These are phyloP conservation scores for Magnaporthiopsis rhizophila DNA, from an alignment of 2,329 filamentous ascomycete genomes.

Conservation along the genomic window DNA sequence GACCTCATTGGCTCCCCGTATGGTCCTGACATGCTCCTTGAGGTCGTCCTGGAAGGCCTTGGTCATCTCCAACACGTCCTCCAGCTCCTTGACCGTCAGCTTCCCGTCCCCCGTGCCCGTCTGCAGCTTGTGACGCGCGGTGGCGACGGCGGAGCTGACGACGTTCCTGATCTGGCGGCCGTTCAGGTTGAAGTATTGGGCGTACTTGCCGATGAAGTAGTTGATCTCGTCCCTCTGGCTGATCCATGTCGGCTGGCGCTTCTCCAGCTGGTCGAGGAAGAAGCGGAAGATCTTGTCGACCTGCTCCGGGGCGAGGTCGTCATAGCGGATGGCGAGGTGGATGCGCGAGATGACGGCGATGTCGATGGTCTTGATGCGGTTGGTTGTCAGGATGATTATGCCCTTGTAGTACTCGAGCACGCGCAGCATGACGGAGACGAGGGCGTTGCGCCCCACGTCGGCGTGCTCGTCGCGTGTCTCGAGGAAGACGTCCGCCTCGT, in stretches of 20 bases:
- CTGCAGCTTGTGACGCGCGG: slow-evolving; percentile 10
- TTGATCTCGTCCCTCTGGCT: slow-evolving; percentile 18
- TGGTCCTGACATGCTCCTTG: slow-evolving; percentile 5
- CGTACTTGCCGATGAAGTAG: slow-evolving; percentile 14
- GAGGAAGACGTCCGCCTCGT: slow-evolving; percentile 19
- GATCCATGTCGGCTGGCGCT: slow-evolving; percentile 24
- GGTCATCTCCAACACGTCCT: slow-evolving; percentile 8
- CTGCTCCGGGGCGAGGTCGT: slow-evolving; percentile 20
- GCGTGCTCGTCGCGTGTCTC: slow-evolving; percentile 12
- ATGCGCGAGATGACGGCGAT: slow-evolving; percentile 31
- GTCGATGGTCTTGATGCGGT: slow-evolving; percentile 31
- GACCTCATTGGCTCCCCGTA: no score
- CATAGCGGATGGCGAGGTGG: slow-evolving; percentile 27
- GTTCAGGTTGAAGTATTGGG: slow-evolving; percentile 18
- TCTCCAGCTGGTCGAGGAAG: slow-evolving; percentile 22
- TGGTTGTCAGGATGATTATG: slow-evolving; percentile 33
- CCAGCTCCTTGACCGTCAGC: slow-evolving; percentile 7
- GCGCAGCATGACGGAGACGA: slow-evolving; percentile 27
- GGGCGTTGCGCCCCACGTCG: slow-evolving; percentile 20
- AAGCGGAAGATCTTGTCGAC: slow-evolving; percentile 13
- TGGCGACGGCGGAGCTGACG: slow-evolving; percentile 21
- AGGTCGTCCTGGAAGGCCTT: slow-evolving; percentile 10
- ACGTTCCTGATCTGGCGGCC: slow-evolving; percentile 25
- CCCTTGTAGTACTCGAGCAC: slow-evolving; percentile 28
- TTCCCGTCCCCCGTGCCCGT: slow-evolving; percentile 4